Conservation (phyloP, 1,139 yeast species). For the Debaryomyces coudertii region DNA sequence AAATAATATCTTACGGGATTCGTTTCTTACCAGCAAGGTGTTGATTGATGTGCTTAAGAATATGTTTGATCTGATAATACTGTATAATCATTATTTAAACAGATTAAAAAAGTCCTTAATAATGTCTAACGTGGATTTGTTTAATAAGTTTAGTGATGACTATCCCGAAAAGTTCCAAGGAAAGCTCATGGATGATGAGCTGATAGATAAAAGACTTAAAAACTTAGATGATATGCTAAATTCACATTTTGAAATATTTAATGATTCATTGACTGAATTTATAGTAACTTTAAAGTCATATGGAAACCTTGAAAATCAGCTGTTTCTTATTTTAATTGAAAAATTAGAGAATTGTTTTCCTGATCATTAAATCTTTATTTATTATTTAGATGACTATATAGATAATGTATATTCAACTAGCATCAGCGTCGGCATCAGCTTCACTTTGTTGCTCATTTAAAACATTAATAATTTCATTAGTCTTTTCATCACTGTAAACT, state of each 20-base stretch:
- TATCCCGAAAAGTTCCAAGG: conserved; percentile 45
- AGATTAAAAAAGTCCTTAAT: conserved; percentile 61
- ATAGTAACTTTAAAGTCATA: conserved; percentile 56
- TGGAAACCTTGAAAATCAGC: conserved; percentile 68
- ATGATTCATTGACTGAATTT: conserved; percentile 55
- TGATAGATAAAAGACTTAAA: conserved; percentile 44
- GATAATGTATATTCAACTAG: conserved; percentile 10
- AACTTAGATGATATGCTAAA: conserved; percentile 53
- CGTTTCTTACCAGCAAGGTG: conserved; percentile 65
- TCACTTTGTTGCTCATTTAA: conserved; percentile 70
- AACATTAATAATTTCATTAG: conserved; percentile 76
- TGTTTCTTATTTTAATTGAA: conserved; percentile 55
- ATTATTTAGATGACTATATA: conserved; percentile 9
- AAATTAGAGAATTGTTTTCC: conserved; percentile 51
- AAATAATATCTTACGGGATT: conserved; percentile 67
- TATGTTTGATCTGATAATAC: conserved; percentile 50
- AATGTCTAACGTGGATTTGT: conserved; percentile 51
- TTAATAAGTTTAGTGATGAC: conserved; percentile 39
- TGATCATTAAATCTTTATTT: conserved; percentile 20
- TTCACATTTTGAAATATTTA: conserved; percentile 58
- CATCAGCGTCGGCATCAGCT: conserved; percentile 20
- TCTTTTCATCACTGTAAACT: conserved; percentile 81
- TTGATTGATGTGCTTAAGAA: conserved; percentile 52
- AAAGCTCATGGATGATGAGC: conserved; percentile 39
- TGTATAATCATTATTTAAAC: conserved; percentile 57